Conservation (phyloP, 73 alveolate genomes). For the Halteria grandinella region DNA sequence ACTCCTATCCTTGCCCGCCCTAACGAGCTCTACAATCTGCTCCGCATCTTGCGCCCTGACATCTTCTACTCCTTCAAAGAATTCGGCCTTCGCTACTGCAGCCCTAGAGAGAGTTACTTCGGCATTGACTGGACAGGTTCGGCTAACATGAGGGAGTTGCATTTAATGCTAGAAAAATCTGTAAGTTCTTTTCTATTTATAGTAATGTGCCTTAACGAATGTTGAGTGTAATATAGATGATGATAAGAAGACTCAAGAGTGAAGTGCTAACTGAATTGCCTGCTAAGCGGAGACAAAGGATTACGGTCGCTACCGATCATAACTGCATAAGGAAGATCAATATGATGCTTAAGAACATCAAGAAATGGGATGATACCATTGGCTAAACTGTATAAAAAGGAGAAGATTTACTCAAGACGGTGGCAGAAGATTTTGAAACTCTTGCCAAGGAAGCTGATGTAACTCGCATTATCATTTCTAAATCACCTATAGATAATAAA, state of each 20-base stretch:
- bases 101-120: conserved; percentile 61
- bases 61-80: conserved; percentile 60
- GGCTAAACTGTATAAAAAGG: not conserved
- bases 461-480: too few relatives aligned
- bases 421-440: not conserved
- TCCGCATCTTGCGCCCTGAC: conserved; percentile 77
- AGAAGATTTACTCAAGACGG: not conserved
- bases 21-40: conserved; percentile 79
- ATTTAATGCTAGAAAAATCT: conserved; percentile 16
- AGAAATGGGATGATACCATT: not conserved
- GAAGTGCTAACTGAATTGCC: conserved; percentile 46
- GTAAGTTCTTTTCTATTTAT: too few relatives aligned
- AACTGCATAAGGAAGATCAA: not conserved
- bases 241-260: conserved; percentile 35
- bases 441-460: too few relatives aligned
- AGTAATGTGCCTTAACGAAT: too few relatives aligned
- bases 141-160: conserved; percentile 13
- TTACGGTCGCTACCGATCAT: not conserved
- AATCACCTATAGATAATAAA: not conserved
- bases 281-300: conserved; percentile 17
- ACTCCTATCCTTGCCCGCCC: conserved; percentile 90
- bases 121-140: conserved; percentile 37
- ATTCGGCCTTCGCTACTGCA: conserved; percentile 85
- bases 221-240: too few relatives aligned
- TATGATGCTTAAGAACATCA: not conserved